A percentile compares a stretch with the other conserved stretches of the same genome.
phyloP scores from a whole-genome alignment of 169 alveolate species.

The Cryptosporidium sp. region DNA sequence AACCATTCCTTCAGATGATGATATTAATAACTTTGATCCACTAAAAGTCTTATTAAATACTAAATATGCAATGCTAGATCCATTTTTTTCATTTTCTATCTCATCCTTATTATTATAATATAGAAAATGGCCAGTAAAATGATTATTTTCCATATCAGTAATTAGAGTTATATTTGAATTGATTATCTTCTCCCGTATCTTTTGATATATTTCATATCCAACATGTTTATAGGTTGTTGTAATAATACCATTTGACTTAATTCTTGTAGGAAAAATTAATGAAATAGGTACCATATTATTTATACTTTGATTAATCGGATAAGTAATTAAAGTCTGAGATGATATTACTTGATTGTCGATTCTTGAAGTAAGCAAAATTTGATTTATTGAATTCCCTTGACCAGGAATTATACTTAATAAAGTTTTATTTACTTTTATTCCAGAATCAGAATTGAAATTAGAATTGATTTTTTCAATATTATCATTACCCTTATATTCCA shows the following conservation, averaged over 20 bases:
- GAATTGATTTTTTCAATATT: background rate
- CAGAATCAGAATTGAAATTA: background rate
- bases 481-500: background rate
- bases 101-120: slow-evolving; percentile 24
- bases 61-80: slow-evolving; percentile 25
- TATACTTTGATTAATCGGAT: slow-evolving; percentile 32
- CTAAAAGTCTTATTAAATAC: background rate
- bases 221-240: background rate
- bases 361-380: slow-evolving; percentile 26
- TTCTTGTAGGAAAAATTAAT: slow-evolving; percentile 26
- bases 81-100: background rate
- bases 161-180: slow-evolving; percentile 48
- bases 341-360: background rate
- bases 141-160: slow-evolving; percentile 15
- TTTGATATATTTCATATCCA: background rate
- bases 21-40: background rate
- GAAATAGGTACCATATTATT: slow-evolving; percentile 31
- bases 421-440: background rate
- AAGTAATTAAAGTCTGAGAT: slow-evolving; percentile 50
- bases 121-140: slow-evolving; percentile 51
- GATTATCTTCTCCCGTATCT: background rate
- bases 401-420: background rate
- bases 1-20: slow-evolving; percentile 36
- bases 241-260: background rate
- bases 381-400: background rate